Evolutionary conservation across 345 rosid genomes (phyloP).

Genomic region (Citrus hindsii): DNA sequence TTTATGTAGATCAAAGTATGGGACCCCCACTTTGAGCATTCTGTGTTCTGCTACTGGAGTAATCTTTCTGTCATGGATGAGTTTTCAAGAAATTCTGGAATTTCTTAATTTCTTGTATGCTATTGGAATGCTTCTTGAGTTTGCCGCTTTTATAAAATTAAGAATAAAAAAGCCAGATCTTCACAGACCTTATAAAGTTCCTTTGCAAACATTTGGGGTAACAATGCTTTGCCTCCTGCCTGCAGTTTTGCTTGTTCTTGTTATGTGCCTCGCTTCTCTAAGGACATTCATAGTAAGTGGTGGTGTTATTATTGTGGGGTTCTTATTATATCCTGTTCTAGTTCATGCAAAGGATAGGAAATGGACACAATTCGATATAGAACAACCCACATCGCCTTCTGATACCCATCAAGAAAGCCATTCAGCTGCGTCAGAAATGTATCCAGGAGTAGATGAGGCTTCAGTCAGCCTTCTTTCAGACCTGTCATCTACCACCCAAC

Average conservation of each 20-base stretch:
- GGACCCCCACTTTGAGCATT: constrained; percentile 88
- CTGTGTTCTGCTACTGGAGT: constrained; percentile 85
- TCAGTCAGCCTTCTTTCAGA: constrained; percentile 41
- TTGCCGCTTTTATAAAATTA: constrained; percentile 77
- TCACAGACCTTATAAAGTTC: constrained; percentile 68
- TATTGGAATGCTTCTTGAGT: constrained; percentile 82
- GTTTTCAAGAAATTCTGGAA: constrained; percentile 88
- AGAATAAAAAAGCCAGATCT: constrained; percentile 77
- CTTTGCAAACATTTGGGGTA: constrained; percentile 62
- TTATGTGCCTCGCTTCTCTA: constrained; percentile 73
- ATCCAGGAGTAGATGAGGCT: constrained; percentile 52
- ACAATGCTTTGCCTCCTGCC: constrained; percentile 70
- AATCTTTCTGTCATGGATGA: constrained; percentile 86
- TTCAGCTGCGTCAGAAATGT: constrained; percentile 17
- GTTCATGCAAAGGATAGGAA: constrained; percentile 45
- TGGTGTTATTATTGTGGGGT: constrained; percentile 46
- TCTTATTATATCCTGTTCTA: constrained; percentile 52
- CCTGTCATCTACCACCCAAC: background rate
- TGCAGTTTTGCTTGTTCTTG: constrained; percentile 61
- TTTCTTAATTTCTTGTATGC: constrained; percentile 87
- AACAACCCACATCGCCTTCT: constrained; percentile 21
- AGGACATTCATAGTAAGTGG: constrained; percentile 68
- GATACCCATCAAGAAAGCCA: background rate
- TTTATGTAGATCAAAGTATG: constrained; percentile 66
- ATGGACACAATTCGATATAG: constrained; percentile 43